Evolutionary conservation across 257 asterid genomes (phyloP).

Genomic region (Datura wrightii): DNA sequence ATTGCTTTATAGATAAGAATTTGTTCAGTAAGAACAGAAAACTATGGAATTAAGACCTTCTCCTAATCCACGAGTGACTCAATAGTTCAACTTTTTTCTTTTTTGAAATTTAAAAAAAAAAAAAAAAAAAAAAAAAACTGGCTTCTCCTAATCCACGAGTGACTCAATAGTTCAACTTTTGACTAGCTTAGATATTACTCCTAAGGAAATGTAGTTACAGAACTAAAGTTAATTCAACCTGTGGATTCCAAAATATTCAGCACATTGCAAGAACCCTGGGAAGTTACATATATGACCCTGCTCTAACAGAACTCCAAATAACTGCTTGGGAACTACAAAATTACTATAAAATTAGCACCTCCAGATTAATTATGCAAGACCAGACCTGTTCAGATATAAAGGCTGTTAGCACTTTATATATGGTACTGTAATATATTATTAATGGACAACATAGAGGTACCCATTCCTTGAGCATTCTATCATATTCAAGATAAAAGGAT

Average conservation of each 20-base stretch:
- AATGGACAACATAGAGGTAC: slow-evolving; percentile 8
- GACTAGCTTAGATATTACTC: neutral
- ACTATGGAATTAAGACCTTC: neutral
- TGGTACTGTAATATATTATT: neutral
- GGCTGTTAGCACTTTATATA: neutral
- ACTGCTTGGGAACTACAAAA: neutral
- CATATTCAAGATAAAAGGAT: slow-evolving; percentile 8
- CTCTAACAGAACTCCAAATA: neutral
- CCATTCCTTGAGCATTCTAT: neutral
- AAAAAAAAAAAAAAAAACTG: too few species aligned
- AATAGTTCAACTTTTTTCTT: neutral
- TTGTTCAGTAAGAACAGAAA: neutral
- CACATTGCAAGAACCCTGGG: neutral
- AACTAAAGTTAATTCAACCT: neutral
- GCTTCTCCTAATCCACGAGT: too few species aligned
- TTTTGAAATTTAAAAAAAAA: too few species aligned
- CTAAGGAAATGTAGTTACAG: neutral
- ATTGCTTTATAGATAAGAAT: slow-evolving; percentile 2
- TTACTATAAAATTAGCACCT: neutral
- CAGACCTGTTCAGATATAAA: too few species aligned
- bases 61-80: slow-evolving; percentile 9
- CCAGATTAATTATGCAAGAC: neutral
- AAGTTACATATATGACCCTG: neutral
- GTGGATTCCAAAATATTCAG: slow-evolving; percentile 7
- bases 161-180: too few species aligned